Evolutionary conservation across 2,329 filamentous ascomycete species (phyloP), one percentile per base, ranked within the genome.

Genomic region (Scytalidium lignicola): DNA sequence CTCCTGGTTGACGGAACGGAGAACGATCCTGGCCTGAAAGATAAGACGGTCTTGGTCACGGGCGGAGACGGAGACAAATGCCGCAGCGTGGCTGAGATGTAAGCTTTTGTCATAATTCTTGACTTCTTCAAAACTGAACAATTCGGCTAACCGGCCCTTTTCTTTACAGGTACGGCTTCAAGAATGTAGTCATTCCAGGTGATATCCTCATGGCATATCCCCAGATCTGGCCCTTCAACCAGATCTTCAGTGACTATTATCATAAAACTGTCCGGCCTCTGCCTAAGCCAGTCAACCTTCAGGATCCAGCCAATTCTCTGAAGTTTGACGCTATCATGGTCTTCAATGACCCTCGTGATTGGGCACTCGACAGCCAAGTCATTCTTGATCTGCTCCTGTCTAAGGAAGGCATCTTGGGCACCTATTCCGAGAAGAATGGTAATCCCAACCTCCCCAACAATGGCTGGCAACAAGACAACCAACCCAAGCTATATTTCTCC

Each of bases 311-410:
- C 0, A 62, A 71, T 9, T 68, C 74, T 9, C 75, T 92, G 43
- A 90, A 89, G 59, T 86, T 99, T 58, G 90, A 95, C 62, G 90
- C 91, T 22, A 82, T 97, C 22, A 86, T 97, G 61, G 86, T 96
- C 6, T 96, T 92, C 76, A 95, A 96, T 66, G 93, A 97, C 67
- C 91, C 93, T 3, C 82, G 93, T 49, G 93, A 99, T 72, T 99
- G 93, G 93, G 90, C 88, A 1, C 77, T 96, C 9, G 92, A 97
- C 66, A 82, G 83, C 2, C 88, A 95, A 64, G 73, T 97, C 58
- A 86, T 97, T 50, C 68, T 86, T 47, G 93, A 99, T 67, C 71
- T 96, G 10, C 73, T 97, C 6, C 75, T 95, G 39, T 96, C 91
- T 0, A 74, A 80, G 17, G 61, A 76, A n/a, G 93, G 93, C 17